These are phyloP conservation scores for Juglanconis sp. DNA, from an alignment of 2,329 filamentous ascomycete genomes.

Conservation along the genomic window DNA sequence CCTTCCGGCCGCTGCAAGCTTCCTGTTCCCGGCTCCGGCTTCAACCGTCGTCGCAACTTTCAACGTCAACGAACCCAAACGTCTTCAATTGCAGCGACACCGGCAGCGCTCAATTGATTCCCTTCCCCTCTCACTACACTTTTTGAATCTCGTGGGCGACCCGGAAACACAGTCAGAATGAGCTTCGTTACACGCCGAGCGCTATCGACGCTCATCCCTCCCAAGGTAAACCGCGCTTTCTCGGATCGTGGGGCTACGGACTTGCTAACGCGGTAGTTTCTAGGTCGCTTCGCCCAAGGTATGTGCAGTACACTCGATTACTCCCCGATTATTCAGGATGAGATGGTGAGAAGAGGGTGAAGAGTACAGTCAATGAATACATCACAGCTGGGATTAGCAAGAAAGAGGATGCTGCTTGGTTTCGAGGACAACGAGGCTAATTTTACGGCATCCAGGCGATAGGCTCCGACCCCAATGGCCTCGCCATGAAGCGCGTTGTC, in stretches of 20 bases:
- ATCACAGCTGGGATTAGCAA: neutral
- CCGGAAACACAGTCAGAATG: conserved; percentile 61
- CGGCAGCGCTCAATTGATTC: conserved; percentile 33
- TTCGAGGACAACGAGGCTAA: neutral
- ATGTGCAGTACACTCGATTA: conserved; percentile 40
- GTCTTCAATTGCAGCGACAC: conserved; percentile 21
- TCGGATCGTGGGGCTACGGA: neutral
- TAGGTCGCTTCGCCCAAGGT: conserved; percentile 83
- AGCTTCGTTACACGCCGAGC: conserved; percentile 87
- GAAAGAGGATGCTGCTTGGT: neutral
- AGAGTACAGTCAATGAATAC: neutral
- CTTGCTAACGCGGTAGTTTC: conserved; percentile 36
- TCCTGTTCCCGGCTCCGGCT: conserved; percentile 16
- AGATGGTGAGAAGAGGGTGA: neutral
- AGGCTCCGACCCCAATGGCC: conserved; percentile 89
- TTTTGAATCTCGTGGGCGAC: neutral
- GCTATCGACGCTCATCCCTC: conserved; percentile 97
- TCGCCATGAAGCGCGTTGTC: conserved; percentile 96
- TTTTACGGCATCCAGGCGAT: conserved; percentile 65
- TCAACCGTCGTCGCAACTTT: conserved; percentile 9
- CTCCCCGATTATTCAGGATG: neutral
- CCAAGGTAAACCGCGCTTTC: conserved; percentile 69
- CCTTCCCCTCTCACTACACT: neutral
- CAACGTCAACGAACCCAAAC: conserved; percentile 14
- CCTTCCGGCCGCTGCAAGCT: conserved; percentile 22